These are phyloP conservation scores for Solanum appendiculatum DNA, from an alignment of 257 asterid genomes.

Conservation along the genomic window DNA sequence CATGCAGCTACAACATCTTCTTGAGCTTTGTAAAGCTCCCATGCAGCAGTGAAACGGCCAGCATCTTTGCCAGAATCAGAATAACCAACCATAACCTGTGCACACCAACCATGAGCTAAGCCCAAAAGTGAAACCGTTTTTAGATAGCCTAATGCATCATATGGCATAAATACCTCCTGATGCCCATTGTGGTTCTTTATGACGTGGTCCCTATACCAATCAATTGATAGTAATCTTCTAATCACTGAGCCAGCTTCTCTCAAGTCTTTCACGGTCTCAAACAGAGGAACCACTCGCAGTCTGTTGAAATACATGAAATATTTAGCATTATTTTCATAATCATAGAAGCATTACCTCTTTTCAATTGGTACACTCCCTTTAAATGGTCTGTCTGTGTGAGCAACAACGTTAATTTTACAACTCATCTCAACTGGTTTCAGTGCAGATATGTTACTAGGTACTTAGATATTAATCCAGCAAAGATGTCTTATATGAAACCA, in stretches of 20 bases:
- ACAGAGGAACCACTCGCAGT: conserved; percentile 90
- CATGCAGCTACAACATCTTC: conserved; percentile 95
- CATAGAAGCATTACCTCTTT: not conserved
- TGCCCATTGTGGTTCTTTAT: conserved; percentile 79
- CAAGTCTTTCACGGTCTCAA: conserved; percentile 96
- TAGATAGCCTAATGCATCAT: not conserved
- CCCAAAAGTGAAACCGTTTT: not conserved
- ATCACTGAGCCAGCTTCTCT: conserved; percentile 89
- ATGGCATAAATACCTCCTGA: conserved; percentile 62
- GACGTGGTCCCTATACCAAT: conserved; percentile 81
- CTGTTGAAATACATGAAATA: conserved; percentile 24
- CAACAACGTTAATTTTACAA: not conserved
- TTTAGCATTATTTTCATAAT: not conserved
- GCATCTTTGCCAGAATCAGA: conserved; percentile 99
- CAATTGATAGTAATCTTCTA: conserved; percentile 70
- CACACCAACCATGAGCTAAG: conserved; percentile 14
- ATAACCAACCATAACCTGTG: conserved; percentile 98
- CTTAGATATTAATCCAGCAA: not conserved
- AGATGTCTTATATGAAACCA: not conserved
- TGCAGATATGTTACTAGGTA: not conserved
- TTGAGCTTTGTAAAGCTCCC: conserved; percentile 99
- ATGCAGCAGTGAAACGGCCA: conserved; percentile 92
- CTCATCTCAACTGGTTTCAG: not conserved
- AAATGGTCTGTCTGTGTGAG: not conserved
- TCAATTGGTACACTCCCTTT: not conserved